phyloP scores from a whole-genome alignment of 805 yeast genomes.

The Suhomyces xylopsoci region DNA sequence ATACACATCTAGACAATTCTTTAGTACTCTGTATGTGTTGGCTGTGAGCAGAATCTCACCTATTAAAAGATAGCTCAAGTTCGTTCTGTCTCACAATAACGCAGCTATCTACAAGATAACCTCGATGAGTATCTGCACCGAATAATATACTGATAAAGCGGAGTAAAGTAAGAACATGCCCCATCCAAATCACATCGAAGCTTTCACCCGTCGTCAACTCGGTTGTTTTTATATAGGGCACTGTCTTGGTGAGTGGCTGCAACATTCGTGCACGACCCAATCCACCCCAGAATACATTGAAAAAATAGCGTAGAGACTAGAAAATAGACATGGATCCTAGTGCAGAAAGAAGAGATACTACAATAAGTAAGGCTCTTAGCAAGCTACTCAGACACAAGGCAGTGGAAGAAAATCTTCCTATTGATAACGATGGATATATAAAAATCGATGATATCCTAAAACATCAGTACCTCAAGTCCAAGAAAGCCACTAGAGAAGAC shows the following conservation, averaged over 20 bases:
- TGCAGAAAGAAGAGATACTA: slow-evolving; percentile 38
- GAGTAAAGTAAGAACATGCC: not conserved
- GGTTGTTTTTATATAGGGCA: not conserved
- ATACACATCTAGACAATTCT: no score
- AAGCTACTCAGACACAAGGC: slow-evolving; percentile 89
- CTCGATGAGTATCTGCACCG: not conserved
- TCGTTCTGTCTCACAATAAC: not conserved
- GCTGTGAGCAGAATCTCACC: not conserved
- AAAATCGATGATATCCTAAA: slow-evolving; percentile 49
- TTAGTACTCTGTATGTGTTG: not conserved
- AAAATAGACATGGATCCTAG: slow-evolving; percentile 6
- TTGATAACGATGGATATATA: slow-evolving; percentile 69
- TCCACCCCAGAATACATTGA: not conserved
- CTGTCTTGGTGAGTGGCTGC: not conserved
- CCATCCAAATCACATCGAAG: not conserved
- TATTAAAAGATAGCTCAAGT: no score
- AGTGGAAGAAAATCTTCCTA: slow-evolving; percentile 55
- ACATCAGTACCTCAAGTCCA: slow-evolving; percentile 57
- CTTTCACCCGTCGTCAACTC: not conserved
- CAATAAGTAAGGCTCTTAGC: slow-evolving; percentile 71
- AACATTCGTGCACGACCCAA: not conserved
- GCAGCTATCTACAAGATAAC: not conserved
- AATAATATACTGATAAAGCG: not conserved
- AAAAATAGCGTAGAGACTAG: not conserved
- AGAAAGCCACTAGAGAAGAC: slow-evolving; percentile 54